Percentiles rank a stretch among this genome's conserved stretches.
Conservation (phyloP, 345 rosid genomes). For the Camelina laxa region DNA sequence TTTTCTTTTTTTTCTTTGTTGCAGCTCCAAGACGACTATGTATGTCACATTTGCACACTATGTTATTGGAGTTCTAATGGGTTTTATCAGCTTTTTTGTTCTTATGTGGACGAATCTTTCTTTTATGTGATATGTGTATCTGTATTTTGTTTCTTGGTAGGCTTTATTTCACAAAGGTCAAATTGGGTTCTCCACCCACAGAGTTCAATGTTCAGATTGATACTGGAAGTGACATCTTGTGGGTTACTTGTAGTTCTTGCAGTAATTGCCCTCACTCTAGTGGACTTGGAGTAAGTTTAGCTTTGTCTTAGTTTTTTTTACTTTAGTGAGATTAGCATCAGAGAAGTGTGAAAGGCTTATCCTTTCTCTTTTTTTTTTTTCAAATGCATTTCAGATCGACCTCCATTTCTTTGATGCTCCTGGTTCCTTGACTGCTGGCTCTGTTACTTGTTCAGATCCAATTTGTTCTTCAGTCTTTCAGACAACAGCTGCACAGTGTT, state of each 20-base stretch:
- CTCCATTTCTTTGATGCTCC: constrained; percentile 78
- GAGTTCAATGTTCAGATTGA: constrained; percentile 98
- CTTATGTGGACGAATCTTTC: background rate
- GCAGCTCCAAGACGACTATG: constrained; percentile 49
- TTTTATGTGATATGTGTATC: constrained; percentile 30
- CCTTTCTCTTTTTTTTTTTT: constrained; percentile 8
- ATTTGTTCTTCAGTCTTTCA: constrained; percentile 59
- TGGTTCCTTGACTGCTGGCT: constrained; percentile 67
- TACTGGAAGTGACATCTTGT: constrained; percentile 92
- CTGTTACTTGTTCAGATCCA: constrained; percentile 63
- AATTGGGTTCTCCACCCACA: constrained; percentile 91
- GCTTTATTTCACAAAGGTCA: constrained; percentile 94
- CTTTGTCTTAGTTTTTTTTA: constrained; percentile 33
- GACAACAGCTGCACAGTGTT: constrained; percentile 70
- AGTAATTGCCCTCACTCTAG: constrained; percentile 80
- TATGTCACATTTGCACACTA: constrained; percentile 42
- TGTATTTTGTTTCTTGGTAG: constrained; percentile 50
- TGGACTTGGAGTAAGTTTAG: constrained; percentile 77
- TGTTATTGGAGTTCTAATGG: constrained; percentile 43
- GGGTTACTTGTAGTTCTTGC: constrained; percentile 91
- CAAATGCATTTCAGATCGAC: constrained; percentile 55
- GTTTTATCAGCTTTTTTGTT: background rate
- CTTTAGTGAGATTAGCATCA: constrained; percentile 15
- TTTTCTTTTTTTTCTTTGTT: constrained; percentile 40
- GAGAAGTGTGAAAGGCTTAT: constrained; percentile 24